Percentiles rank a stretch among this genome's conserved stretches.
Conservation (phyloP, 2,329 filamentous ascomycete genomes). For the Apiospora marii region DNA sequence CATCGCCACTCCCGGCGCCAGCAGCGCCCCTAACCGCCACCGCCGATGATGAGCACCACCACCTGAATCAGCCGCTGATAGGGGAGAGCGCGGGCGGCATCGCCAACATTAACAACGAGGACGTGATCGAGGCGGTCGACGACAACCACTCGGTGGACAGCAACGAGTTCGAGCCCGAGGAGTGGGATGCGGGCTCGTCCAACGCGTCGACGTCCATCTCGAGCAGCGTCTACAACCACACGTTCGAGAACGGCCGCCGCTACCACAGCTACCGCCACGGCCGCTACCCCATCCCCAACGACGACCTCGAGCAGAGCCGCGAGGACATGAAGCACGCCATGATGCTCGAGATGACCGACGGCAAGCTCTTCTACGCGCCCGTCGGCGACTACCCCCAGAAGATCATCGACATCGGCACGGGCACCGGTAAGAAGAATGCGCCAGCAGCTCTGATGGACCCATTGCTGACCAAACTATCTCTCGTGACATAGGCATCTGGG, state of each 20-base stretch:
- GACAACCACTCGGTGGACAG: conserved; percentile 26
- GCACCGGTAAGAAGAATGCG: conserved; percentile 48
- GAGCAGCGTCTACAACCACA: conserved; percentile 48
- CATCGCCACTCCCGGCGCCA: neutral
- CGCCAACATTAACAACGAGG: neutral
- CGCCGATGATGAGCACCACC: neutral
- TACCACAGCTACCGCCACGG: conserved; percentile 53
- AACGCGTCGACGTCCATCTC: conserved; percentile 41
- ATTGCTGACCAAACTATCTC: neutral
- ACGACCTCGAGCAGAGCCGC: conserved; percentile 53
- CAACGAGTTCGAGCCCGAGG: conserved; percentile 32
- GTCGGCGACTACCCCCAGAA: conserved; percentile 46
- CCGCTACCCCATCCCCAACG: conserved; percentile 49
- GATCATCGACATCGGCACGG: conserved; percentile 53
- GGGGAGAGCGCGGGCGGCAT: neutral
- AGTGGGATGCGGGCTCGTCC: conserved; percentile 28
- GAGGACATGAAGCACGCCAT: conserved; percentile 45
- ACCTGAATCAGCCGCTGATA: neutral
- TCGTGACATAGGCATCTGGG: conserved; percentile 54
- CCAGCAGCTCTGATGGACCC: neutral
- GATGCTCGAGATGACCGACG: conserved; percentile 39
- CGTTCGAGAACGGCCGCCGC: conserved; percentile 51
- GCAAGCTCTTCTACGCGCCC: conserved; percentile 51
- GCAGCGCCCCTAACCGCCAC: neutral
- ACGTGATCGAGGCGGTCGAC: conserved; percentile 27